Percentiles rank a stretch among this genome's conserved stretches.
These are phyloP conservation scores for Pleurotus platypus DNA, from an alignment of 768 basidiomycete species.

Conservation along the genomic window DNA sequence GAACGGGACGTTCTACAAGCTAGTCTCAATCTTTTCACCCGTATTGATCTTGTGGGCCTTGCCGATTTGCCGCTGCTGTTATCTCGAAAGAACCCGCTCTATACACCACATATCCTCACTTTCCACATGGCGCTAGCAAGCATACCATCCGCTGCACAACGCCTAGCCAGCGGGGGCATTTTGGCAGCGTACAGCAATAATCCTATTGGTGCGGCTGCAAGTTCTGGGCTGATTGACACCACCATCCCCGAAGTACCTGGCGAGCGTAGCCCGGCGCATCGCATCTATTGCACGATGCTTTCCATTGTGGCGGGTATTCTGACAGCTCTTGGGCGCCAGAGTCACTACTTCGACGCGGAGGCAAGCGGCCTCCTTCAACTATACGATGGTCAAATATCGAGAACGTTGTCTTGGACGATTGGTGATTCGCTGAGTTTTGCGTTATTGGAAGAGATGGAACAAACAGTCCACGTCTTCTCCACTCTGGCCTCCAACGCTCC, in stretches of 20 bases:
- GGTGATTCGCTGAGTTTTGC: conserved; percentile 74
- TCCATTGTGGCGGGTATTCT: conserved; percentile 74
- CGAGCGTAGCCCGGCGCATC: conserved; percentile 76
- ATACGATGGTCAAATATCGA: conserved; percentile 75
- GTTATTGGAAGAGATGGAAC: conserved; percentile 79
- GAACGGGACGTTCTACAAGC: conserved; percentile 75
- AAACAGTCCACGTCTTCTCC: conserved; percentile 73
- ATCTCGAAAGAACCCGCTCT: conserved; percentile 61
- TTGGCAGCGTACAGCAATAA: conserved; percentile 83
- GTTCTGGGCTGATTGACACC: conserved; percentile 68
- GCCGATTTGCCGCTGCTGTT: conserved; percentile 64
- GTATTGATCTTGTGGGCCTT: conserved; percentile 65
- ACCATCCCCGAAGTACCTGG: conserved; percentile 65
- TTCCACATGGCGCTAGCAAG: conserved; percentile 86
- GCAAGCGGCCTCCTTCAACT: conserved; percentile 84
- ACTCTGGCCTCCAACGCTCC: conserved; percentile 62
- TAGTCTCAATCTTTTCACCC: conserved; percentile 70
- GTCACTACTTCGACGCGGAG: conserved; percentile 80
- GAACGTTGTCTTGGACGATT: conserved; percentile 79
- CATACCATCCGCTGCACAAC: conserved; percentile 74
- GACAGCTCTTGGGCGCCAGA: conserved; percentile 55
- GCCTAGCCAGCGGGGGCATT: conserved; percentile 80
- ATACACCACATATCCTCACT: conserved; percentile 73
- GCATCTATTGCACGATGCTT: conserved; percentile 82
- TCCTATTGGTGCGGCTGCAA: conserved; percentile 71